phyloP scores from a whole-genome alignment of 805 yeast genomes.

The Myxozyma neglecta region DNA sequence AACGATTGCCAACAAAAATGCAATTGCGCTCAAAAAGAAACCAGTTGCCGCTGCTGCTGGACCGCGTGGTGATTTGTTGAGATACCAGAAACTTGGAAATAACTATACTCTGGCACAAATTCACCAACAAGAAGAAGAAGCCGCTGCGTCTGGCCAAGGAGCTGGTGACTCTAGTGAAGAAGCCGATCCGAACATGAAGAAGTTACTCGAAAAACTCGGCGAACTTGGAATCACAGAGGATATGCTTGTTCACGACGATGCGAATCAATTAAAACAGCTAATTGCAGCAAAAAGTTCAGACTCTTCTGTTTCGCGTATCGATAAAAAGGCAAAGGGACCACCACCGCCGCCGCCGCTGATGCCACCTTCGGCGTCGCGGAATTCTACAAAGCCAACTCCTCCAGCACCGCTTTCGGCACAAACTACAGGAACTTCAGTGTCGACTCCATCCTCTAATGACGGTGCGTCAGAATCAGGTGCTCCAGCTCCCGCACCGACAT shows the following conservation, averaged over 20 bases:
- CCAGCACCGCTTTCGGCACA: conserved; percentile 15
- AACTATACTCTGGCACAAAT: conserved; percentile 42
- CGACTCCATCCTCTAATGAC: conserved; percentile 1
- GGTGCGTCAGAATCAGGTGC: conserved; percentile 21
- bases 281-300: conserved; percentile 77
- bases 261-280: conserved; percentile 78
- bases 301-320: conserved; percentile 48
- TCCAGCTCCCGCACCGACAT: conserved; percentile 38
- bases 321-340: conserved; percentile 33
- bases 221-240: conserved; percentile 80
- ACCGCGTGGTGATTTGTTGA: conserved; percentile 53
- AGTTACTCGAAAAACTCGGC: conserved; percentile 69
- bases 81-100: conserved; percentile 29
- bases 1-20: conserved; percentile 82
- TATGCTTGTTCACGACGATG: conserved; percentile 75
- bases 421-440: conserved; percentile 5
- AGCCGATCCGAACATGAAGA: conserved; percentile 58
- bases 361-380: conserved; percentile 17
- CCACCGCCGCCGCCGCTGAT: conserved; percentile 31
- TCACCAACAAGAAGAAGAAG: conserved; percentile 6
- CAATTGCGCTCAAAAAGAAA: conserved; percentile 71
- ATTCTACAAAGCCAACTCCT: conserved; percentile 37
- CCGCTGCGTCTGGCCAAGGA: conserved; percentile 22
- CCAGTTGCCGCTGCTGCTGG: conserved; percentile 49
- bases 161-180: conserved; percentile 47